Evolutionary conservation across 2,329 filamentous ascomycete genomes (phyloP), one percentile per base, ranked within the genome.

Genomic region (Cercospora janseana): DNA sequence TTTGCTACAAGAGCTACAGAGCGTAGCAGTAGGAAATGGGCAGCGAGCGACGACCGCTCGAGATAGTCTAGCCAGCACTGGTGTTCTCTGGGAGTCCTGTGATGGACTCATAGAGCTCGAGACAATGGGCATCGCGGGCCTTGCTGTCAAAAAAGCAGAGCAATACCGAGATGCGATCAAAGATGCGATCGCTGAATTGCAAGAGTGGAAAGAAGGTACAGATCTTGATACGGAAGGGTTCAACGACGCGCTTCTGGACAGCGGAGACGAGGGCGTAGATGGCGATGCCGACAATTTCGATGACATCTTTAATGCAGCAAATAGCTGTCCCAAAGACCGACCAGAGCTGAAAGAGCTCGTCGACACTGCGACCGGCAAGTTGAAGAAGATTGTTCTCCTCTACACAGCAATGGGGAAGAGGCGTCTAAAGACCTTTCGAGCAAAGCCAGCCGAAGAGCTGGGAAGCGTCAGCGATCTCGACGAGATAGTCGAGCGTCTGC

Each of bases 161-260:
- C 78, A 90, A 66, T 88, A 85, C 70, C 75, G 82, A 31, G 87
- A 87, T 49, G 80, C 86, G 2, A 73, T 96, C 18, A 81, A 87
- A 60, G 92, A 96, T 71, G 86, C 89, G 0, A 80, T 94, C 59
- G 81, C 87, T 55, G 92, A 96, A 71, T 69, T 96, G 57, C 88
- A 89, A 66, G 88, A 92, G 60, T 96, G 91, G 89, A 82, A 85
- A 18, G 79, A 81, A 3, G 82, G 82, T 0, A 82, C 82, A 1
- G 74, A 79, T 10, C 68, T 78, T 0, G 75, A 73, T 5, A 58
- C 54, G 6, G 66, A 71, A 4, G 67, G 65, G 0, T 57, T 60
- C 1, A 63, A 60, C 4, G 67, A 68, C 27, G 69, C 63, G 3
- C 62, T 70, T 2, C 58, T 66, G 0, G 69, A 70, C 26, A 63